Percentiles rank a stretch among this genome's conserved stretches.
Evolutionary conservation across 495 filamentous ascomycete genomes (phyloP).

Genomic region (Neurospora sp.): DNA sequence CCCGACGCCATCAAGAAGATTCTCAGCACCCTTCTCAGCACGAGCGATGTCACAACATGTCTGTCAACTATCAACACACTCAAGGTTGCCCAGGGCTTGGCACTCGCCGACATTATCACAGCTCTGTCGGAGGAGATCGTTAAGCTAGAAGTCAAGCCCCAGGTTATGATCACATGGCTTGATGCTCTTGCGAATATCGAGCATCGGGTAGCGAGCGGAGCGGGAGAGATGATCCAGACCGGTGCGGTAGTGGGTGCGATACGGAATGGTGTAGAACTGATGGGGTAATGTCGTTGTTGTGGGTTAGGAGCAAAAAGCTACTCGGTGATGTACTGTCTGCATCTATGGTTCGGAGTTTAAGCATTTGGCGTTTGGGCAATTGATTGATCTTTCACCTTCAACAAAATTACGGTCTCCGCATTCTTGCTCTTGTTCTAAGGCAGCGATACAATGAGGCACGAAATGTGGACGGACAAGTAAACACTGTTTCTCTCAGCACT

Average conservation of each 20-base stretch:
- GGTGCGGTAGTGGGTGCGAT: constrained; percentile 86
- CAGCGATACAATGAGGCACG: neutral
- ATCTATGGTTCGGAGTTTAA: neutral
- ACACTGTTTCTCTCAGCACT: neutral
- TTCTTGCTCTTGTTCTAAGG: neutral
- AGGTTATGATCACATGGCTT: constrained; percentile 84
- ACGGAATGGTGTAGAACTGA: constrained; percentile 72
- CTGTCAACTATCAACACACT: constrained; percentile 76
- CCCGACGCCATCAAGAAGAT: constrained; percentile 83
- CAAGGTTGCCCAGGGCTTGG: constrained; percentile 78
- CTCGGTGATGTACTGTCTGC: neutral
- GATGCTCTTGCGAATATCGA: constrained; percentile 89
- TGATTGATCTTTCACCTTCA: neutral
- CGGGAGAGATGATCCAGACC: constrained; percentile 82
- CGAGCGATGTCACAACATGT: constrained; percentile 76
- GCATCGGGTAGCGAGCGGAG: constrained; percentile 80
- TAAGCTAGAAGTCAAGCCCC: constrained; percentile 72
- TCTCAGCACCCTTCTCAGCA: constrained; percentile 67
- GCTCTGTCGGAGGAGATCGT: constrained; percentile 71
- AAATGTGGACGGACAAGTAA: neutral
- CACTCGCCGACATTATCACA: constrained; percentile 86
- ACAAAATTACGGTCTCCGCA: neutral
- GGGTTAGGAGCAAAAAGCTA: neutral
- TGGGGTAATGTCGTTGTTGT: constrained; percentile 20
- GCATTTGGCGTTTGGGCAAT: neutral